Base-by-base conservation (phyloP, 495 filamentous ascomycete species). In the Evernia prunastri region DNA sequence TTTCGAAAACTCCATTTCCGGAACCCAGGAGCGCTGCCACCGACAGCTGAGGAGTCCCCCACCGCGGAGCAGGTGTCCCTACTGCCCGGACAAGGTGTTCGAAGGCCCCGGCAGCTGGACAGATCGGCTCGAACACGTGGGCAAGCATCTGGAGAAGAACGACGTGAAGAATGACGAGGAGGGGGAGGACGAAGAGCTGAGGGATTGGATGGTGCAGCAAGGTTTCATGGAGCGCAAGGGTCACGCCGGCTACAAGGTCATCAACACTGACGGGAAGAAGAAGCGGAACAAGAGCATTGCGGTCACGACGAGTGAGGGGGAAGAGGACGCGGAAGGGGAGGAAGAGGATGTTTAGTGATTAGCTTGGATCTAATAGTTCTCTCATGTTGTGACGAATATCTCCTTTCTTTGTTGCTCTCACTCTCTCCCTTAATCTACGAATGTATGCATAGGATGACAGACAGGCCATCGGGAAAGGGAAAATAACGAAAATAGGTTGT, bases 91-190 rank as follows among this genome's bases (percentile, higher is more conserved):
- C 10, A 40, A 60, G 40, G 63, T 67, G 9, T 97, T 96, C 68
- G 72, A 76, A 5, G 51, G 51, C 13, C 2, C 51, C 0, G 51
- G 51, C 29, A 85, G 82, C 35, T 97, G 92, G 92, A 89, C 96
- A 62, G 79, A 85, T 54, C 80, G 91, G 27, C 90, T 96, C 85
- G 93, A 97, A 73, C 93, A 97, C 73, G 87, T 96, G 13, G 93
- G 89, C 0, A 84, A 86, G 56, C 92, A 71, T 60, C 47, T 71
- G 17, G 69, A 71, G 67, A 68, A 69, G 47, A 62, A 61, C 6
- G 39, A 54, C 15, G 9, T 60, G n/a, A 65, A 58, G 15, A 77
- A 77, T 59, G 56, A 27, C 0, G 73, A 77, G 45, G 78, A 78
- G 59, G 56, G 25, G 0, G 77, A 79, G 62, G 85, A 87, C 69